Conservation (phyloP, 495 filamentous ascomycete species). For the Neurospora sp. region DNA sequence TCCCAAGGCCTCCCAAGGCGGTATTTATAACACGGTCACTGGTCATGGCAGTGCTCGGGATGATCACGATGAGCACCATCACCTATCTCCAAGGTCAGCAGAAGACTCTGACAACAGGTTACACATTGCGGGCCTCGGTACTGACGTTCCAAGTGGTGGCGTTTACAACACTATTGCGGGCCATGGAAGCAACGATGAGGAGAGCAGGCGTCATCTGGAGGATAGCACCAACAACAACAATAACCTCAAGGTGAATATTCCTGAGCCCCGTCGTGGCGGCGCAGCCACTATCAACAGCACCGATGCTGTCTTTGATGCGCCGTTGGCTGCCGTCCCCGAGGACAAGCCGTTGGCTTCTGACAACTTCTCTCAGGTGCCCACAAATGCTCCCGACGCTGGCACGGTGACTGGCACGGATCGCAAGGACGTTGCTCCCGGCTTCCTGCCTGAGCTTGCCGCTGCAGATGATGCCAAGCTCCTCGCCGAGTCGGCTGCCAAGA, state of each 20-base stretch:
- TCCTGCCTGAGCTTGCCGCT: constrained; percentile 5
- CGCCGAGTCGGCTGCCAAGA: background rate
- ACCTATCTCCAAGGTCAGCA: constrained; percentile 12
- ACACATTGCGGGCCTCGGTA: constrained; percentile 10
- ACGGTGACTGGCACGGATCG: background rate
- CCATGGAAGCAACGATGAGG: constrained; percentile 17
- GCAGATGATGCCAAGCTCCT: background rate
- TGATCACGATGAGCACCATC: constrained; percentile 23
- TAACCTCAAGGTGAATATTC: background rate
- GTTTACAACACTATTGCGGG: constrained; percentile 20
- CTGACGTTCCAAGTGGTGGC: constrained; percentile 13
- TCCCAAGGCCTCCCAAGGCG: constrained; percentile 21
- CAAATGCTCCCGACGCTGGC: background rate
- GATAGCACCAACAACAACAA: background rate
- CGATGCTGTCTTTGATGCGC: constrained; percentile 4
- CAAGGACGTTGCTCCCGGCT: background rate
- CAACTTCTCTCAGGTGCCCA: background rate
- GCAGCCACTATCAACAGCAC: background rate
- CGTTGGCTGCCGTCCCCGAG: constrained; percentile 9
- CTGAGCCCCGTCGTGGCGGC: background rate
- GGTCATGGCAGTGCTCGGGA: constrained; percentile 33
- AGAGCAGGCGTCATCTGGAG: constrained; percentile 10
- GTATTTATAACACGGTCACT: constrained; percentile 31
- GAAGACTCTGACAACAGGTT: constrained; percentile 3
- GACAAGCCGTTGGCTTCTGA: background rate